Percentiles rank a stretch among this genome's conserved stretches.
phyloP scores from a whole-genome alignment of 352 stramenopile genomes.

The Pythium phragmiticola region DNA sequence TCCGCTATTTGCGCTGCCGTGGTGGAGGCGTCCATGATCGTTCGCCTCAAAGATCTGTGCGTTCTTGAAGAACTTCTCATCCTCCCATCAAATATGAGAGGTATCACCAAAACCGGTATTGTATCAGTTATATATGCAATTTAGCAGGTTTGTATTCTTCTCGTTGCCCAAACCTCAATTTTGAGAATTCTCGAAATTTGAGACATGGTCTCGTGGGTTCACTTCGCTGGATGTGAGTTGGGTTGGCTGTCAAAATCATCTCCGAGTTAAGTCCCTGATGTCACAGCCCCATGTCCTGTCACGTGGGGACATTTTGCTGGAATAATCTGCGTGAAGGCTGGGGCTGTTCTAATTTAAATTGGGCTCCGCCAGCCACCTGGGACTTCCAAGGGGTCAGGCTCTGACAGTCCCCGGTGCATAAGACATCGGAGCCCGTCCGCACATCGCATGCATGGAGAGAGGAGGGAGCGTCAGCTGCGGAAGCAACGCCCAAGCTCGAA shows the following conservation, averaged over 20 bases:
- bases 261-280: no score
- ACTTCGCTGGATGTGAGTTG: conserved; percentile 4
- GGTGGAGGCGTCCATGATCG: background rate
- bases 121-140: background rate
- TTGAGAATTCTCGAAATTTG: conserved; percentile 2
- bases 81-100: background rate
- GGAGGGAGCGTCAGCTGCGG: no score
- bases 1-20: background rate
- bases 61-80: background rate
- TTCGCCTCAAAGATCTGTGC: background rate
- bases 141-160: background rate
- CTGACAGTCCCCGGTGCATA: no score
- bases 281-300: no score
- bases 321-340: no score
- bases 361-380: no score
- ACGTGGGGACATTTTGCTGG: no score
- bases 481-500: no score
- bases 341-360: no score
- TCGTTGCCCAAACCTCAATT: background rate
- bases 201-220: background rate
- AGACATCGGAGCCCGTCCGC: no score
- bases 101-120: background rate
- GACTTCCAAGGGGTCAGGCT: no score
- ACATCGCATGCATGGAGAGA: no score
- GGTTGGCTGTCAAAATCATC: background rate